Evolutionary conservation across 2,329 filamentous ascomycete genomes (phyloP).

Genomic region (Talaromyces atroroseus): DNA sequence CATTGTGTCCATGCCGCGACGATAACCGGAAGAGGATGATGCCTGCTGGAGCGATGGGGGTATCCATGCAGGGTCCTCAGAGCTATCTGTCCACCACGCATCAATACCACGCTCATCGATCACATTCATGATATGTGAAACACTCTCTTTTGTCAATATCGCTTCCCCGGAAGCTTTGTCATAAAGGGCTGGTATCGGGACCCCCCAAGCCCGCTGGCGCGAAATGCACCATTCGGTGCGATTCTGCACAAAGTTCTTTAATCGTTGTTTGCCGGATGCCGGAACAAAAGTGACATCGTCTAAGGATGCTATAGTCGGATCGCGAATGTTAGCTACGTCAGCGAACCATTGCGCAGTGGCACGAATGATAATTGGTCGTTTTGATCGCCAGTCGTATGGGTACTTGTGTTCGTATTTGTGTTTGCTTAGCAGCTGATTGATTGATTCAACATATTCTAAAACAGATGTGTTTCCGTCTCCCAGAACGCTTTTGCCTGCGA

Average conservation of each 20-base stretch:
- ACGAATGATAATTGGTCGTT: slow-evolving; percentile 81
- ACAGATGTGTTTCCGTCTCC: slow-evolving; percentile 64
- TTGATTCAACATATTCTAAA: slow-evolving; percentile 59
- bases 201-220: slow-evolving; percentile 89
- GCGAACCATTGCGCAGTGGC: slow-evolving; percentile 98
- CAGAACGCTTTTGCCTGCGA: slow-evolving; percentile 70
- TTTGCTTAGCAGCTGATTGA: slow-evolving; percentile 58
- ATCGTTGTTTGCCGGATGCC: slow-evolving; percentile 62
- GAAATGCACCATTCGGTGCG: slow-evolving; percentile 98
- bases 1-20: slow-evolving; percentile 89
- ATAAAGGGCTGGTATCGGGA: slow-evolving; percentile 90
- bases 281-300: slow-evolving; percentile 73
- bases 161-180: slow-evolving; percentile 62
- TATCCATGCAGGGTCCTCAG: slow-evolving; percentile 73
- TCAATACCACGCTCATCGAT: slow-evolving; percentile 76
- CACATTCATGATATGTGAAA: slow-evolving; percentile 76
- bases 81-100: slow-evolving; percentile 85
- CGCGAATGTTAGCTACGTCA: slow-evolving; percentile 78
- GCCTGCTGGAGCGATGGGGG: slow-evolving; percentile 54
- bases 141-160: slow-evolving; percentile 70
- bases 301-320: slow-evolving; percentile 64
- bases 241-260: slow-evolving; percentile 80
- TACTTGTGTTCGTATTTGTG: slow-evolving; percentile 85
- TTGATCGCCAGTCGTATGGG: slow-evolving; percentile 96
- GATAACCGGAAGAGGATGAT: slow-evolving; percentile 44